Evolutionary conservation across 495 filamentous ascomycete species (phyloP).

Genomic region (Oidiodendron maius): DNA sequence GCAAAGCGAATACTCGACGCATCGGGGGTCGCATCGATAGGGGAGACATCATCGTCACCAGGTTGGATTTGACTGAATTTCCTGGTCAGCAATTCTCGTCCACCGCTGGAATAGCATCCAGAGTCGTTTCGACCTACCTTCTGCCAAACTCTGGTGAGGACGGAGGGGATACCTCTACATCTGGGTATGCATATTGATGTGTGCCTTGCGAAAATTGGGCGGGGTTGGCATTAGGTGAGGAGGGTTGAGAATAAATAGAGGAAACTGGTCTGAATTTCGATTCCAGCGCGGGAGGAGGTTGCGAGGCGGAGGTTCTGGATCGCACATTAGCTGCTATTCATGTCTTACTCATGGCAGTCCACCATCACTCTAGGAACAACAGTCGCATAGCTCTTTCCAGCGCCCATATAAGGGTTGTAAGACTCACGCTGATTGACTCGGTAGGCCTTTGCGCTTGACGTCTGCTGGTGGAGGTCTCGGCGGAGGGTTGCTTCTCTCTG

Average conservation of each 20-base stretch:
- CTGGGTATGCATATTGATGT: constrained; percentile 11
- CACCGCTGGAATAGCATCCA: constrained; percentile 4
- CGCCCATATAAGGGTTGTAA: too few species aligned
- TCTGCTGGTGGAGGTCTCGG: constrained; percentile 11
- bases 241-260: constrained; percentile 20
- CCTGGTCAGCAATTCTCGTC: constrained; percentile 4
- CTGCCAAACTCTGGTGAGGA: constrained; percentile 19
- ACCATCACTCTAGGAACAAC: too few species aligned
- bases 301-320: too few species aligned
- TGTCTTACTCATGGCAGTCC: too few species aligned
- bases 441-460: constrained; percentile 6
- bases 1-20: constrained; percentile 24
- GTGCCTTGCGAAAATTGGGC: constrained; percentile 10
- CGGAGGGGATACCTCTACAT: constrained; percentile 24
- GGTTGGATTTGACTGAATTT: constrained; percentile 9
- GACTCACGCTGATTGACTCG: too few species aligned
- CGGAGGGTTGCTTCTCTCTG: constrained; percentile 3
- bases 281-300: too few species aligned
- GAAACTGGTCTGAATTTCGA: constrained; percentile 20
- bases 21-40: constrained; percentile 43
- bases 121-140: constrained; percentile 14
- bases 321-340: constrained; percentile 10
- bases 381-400: too few species aligned
- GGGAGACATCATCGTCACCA: constrained; percentile 39
- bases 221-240: constrained; percentile 2